Conservation (phyloP, 371 early-diverging fungal species). For the Mortierella sp. region DNA sequence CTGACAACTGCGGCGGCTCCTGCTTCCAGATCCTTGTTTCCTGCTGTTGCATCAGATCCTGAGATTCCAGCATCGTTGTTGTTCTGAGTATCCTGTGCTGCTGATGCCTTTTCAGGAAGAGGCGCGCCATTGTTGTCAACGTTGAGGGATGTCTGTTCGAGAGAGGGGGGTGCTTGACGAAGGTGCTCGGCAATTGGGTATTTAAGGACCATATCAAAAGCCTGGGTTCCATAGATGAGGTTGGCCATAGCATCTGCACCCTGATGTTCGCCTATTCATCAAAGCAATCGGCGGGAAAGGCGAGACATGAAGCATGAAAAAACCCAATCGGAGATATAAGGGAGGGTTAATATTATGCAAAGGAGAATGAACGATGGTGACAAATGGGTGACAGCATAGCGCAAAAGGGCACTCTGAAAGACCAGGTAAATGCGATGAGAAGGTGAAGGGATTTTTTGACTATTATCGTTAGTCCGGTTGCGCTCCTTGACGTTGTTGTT, state of each 20-base stretch:
- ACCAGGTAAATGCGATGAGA: background rate
- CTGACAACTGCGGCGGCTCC: slow-evolving; percentile 7
- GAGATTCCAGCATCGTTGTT: slow-evolving; percentile 16
- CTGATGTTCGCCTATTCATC: slow-evolving; percentile 46
- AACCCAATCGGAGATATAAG: background rate
- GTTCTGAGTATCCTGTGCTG: slow-evolving; percentile 23
- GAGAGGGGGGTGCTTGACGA: slow-evolving; percentile 29
- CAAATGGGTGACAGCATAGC: slow-evolving; percentile 8
- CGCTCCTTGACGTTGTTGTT: background rate
- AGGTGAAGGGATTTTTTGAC: background rate
- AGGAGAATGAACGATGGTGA: slow-evolving; percentile 2
- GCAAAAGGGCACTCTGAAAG: background rate
- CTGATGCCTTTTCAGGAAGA: background rate
- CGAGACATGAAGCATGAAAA: background rate
- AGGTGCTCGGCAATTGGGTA: slow-evolving; percentile 50
- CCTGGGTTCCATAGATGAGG: slow-evolving; percentile 53
- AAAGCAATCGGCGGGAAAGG: background rate
- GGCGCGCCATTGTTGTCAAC: slow-evolving; percentile 18
- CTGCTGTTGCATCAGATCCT: slow-evolving; percentile 16
- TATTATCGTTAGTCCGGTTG: too few species aligned
- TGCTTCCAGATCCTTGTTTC: slow-evolving; percentile 35
- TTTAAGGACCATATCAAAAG: slow-evolving; percentile 57
- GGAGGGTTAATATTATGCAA: background rate
- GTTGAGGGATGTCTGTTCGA: slow-evolving; percentile 22
- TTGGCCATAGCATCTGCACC: slow-evolving; percentile 55